phyloP scores from a whole-genome alignment of 805 yeast species.

The Yamadazyma laniorum region DNA sequence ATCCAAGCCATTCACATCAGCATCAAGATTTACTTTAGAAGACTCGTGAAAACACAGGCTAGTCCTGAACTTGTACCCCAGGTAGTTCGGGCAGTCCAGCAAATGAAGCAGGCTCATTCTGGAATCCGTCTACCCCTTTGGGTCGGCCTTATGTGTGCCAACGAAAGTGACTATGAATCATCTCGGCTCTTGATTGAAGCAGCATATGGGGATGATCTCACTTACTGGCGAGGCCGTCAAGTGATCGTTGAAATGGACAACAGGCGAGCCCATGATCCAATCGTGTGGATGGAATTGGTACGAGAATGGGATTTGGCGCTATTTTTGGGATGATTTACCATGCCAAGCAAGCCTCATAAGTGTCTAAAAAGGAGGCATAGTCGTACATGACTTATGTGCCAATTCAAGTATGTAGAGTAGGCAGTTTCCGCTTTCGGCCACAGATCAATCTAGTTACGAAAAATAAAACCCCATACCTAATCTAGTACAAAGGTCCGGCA shows the following conservation, averaged over 20 bases:
- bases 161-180: slow-evolving; percentile 21
- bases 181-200: not conserved
- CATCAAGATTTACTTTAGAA: slow-evolving; percentile 42
- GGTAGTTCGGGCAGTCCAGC: not conserved
- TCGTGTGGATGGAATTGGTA: slow-evolving; percentile 53
- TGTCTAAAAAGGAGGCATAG: too few species aligned
- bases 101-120: not conserved
- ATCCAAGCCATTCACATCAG: slow-evolving; percentile 42
- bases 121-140: slow-evolving; percentile 3
- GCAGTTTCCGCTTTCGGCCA: too few species aligned
- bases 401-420: too few species aligned
- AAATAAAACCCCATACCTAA: too few species aligned
- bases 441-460: too few species aligned
- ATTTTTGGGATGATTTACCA: slow-evolving; percentile 27
- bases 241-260: slow-evolving; percentile 52
- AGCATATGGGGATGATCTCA: slow-evolving; percentile 17
- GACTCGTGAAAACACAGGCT: slow-evolving; percentile 43
- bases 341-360: too few species aligned
- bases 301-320: slow-evolving; percentile 52
- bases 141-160: slow-evolving; percentile 22
- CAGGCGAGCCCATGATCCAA: slow-evolving; percentile 35
- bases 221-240: slow-evolving; percentile 57
- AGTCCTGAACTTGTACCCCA: not conserved
- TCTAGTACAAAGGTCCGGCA: too few species aligned
- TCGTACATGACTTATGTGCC: too few species aligned